Evolutionary conservation across 768 basidiomycete genomes (phyloP), one percentile per base, ranked within the genome.

Genomic region (Termitomyces sp.): DNA sequence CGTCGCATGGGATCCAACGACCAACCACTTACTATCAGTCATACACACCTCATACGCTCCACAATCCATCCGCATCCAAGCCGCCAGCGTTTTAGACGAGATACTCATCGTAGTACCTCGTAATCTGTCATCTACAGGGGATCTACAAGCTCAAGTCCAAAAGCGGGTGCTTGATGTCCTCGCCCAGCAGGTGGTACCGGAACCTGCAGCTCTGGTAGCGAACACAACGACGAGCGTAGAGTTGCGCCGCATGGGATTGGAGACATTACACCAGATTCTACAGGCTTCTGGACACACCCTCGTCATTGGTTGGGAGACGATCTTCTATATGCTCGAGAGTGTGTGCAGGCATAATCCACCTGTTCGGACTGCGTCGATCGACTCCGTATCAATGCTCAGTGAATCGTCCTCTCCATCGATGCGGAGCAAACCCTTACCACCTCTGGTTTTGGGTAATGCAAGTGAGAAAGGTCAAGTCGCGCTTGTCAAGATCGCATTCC

Each of bases 231-330:
- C 78, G 2, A 81, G 71, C 47, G 84, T 93, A 18, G 95, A 98
- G 65, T 76, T 98, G 39, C 82, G 95, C 26, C 78, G 87, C 24
- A 90, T 95, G 84, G 96, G 94, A 0, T 76, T 95, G 53, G 93
- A 96, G 65, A 92, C 91, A 0, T 72, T 99, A 10, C 91, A 95
- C 62, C 84, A 91, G 63, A 95, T 99, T 53, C 76, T 99, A 10
- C 92, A 98, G 68, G 85, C 87, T 1, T 91, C 93, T 0, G 96
- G 93, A 0, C 94, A 98, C 70, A 94, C 93, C 0, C 79, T 99
- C 1, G 83, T 95, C 8, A 84, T 90, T 14, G 96, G 97, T 0
- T 99, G 96, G 96, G 88, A 90, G 63, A 89, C 80, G 0, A 93
- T 98, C 63, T 98, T 98, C 70, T 84, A 88, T 62, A 95, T 98